Conservation (phyloP, 2,329 filamentous ascomycete species). For the Alternaria gaisen region DNA sequence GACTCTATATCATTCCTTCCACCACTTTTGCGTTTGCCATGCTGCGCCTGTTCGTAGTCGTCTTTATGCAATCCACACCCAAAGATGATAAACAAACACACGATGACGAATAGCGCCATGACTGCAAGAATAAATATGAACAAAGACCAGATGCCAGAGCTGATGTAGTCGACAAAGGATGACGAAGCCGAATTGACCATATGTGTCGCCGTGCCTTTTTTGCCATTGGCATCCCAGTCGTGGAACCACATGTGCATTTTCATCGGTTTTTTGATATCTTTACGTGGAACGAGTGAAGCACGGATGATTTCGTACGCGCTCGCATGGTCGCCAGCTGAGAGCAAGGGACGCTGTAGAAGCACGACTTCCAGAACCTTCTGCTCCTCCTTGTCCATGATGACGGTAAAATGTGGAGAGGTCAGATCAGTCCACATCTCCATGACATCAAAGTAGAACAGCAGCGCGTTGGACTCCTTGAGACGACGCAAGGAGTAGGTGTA, state of each 20-base stretch:
- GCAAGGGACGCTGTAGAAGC: slow-evolving; percentile 35
- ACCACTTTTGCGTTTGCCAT: slow-evolving; percentile 30
- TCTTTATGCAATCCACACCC: slow-evolving; percentile 35
- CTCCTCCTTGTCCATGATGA: slow-evolving; percentile 23
- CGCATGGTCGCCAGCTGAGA: slow-evolving; percentile 30
- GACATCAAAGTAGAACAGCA: slow-evolving; percentile 44
- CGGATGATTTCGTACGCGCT: slow-evolving; percentile 38
- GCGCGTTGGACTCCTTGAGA: slow-evolving; percentile 26
- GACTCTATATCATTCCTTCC: slow-evolving; percentile 31
- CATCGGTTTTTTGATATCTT: background rate
- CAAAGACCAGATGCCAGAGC: slow-evolving; percentile 36
- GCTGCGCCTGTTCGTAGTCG: slow-evolving; percentile 41
- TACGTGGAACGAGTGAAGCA: slow-evolving; percentile 24
- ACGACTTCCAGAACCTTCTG: slow-evolving; percentile 44
- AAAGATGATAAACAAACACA: slow-evolving; percentile 40
- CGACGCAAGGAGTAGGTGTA: slow-evolving; percentile 38
- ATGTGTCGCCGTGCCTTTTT: slow-evolving; percentile 40
- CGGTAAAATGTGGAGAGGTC: slow-evolving; percentile 15
- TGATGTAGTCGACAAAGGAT: slow-evolving; percentile 29
- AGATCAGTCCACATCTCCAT: slow-evolving; percentile 34
- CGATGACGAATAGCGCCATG: slow-evolving; percentile 34
- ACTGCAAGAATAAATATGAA: slow-evolving; percentile 34
- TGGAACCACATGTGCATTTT: slow-evolving; percentile 36
- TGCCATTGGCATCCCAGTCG: slow-evolving; percentile 42
- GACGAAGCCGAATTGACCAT: slow-evolving; percentile 14